phyloP scores from a whole-genome alignment of 2,329 filamentous ascomycete genomes.

The Alternaria metachromatica region DNA sequence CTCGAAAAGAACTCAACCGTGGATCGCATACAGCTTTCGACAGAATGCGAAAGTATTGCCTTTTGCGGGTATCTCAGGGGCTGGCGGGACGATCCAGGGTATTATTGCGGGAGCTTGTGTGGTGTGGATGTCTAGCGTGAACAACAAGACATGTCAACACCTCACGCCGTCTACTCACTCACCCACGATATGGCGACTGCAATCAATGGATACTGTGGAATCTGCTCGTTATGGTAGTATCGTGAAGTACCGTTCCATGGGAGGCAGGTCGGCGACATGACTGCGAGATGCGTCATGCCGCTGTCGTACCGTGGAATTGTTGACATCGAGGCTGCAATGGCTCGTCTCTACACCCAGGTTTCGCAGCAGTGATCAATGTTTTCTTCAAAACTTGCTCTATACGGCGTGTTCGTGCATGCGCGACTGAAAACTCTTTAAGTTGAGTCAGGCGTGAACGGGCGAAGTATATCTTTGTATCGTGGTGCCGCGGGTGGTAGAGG shows the following conservation, averaged over 20 bases:
- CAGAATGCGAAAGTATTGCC: background rate
- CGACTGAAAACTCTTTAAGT: background rate
- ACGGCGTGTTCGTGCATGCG: background rate
- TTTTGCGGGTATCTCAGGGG: background rate
- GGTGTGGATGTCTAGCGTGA: slow-evolving; percentile 3
- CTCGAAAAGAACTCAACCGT: background rate
- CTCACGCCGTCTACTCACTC: slow-evolving; percentile 1
- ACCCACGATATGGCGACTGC: slow-evolving; percentile 7
- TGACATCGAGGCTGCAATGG: slow-evolving; percentile 9
- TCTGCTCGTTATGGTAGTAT: slow-evolving; percentile 6
- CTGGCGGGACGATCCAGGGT: slow-evolving; percentile 8
- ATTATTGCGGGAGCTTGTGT: slow-evolving; percentile 3
- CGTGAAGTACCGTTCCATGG: background rate
- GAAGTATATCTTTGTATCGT: slow-evolving; percentile 1
- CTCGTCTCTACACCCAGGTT: slow-evolving; percentile 3
- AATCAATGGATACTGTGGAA: slow-evolving; percentile 3
- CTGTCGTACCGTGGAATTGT: slow-evolving; percentile 11
- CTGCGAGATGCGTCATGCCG: slow-evolving; percentile 10
- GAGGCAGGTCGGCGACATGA: slow-evolving; percentile 4
- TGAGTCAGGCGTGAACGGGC: slow-evolving; percentile 6
- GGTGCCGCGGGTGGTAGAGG: slow-evolving; percentile 1
- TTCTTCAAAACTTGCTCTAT: background rate
- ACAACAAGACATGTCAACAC: slow-evolving; percentile 7
- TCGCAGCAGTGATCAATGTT: slow-evolving; percentile 6
- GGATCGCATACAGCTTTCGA: background rate